A percentile compares a stretch with the other conserved stretches of the same genome.
Evolutionary conservation across 2,329 filamentous ascomycete species (phyloP).

Genomic region (Diaporthe batatas): DNA sequence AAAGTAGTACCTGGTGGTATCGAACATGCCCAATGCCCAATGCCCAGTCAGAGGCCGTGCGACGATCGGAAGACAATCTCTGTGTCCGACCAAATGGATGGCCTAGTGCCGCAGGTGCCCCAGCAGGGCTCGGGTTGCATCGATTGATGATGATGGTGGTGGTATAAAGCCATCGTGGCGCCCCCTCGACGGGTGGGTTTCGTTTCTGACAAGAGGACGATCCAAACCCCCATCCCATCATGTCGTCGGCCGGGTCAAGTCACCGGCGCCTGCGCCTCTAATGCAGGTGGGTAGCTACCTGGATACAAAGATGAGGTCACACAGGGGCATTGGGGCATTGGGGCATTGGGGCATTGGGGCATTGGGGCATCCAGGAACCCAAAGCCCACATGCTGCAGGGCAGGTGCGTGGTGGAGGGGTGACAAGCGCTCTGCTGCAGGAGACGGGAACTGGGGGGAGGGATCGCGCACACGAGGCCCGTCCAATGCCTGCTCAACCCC

Average conservation of each 20-base stretch:
- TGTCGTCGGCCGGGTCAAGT: constrained; percentile 33
- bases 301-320: constrained; percentile 40
- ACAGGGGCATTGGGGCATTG: constrained; percentile 30
- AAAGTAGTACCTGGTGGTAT: neutral
- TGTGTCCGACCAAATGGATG: constrained; percentile 11
- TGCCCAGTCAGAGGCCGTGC: constrained; percentile 37
- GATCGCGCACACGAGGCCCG: constrained; percentile 27
- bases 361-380: constrained; percentile 38
- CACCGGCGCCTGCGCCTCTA: constrained; percentile 30
- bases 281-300: constrained; percentile 39
- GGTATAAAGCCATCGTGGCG: neutral
- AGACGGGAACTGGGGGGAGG: constrained; percentile 34
- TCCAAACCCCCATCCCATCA: neutral
- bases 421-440: constrained; percentile 42
- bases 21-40: constrained; percentile 19
- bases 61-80: constrained; percentile 38
- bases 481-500: constrained; percentile 31
- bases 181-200: neutral
- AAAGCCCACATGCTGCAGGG: constrained; percentile 40
- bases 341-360: neutral
- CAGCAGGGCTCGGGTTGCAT: neutral
- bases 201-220: neutral
- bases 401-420: constrained; percentile 38
- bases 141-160: neutral
- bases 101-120: neutral